A percentile compares a stretch with the other conserved stretches of the same genome.
Evolutionary conservation across 106 monocot species (phyloP).

Genomic region (Xerophyta viscosa): DNA sequence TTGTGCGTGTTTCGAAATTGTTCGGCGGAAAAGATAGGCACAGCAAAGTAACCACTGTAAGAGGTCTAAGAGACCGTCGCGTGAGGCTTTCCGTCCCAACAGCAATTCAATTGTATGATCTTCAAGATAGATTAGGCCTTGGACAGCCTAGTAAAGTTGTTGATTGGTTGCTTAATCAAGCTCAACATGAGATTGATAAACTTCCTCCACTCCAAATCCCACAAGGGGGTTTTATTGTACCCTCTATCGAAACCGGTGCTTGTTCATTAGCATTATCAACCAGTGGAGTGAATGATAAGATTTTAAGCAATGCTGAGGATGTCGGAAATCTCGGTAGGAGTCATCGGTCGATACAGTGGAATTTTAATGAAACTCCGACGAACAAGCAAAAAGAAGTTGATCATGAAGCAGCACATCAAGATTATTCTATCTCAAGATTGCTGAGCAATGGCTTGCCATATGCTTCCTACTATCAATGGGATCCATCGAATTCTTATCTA

Average conservation of each 20-base stretch:
- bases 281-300: neutral
- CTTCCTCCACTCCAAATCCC: slow-evolving; percentile 33
- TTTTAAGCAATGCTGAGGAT: neutral
- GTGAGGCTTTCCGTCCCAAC: slow-evolving; percentile 8
- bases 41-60: slow-evolving; percentile 11
- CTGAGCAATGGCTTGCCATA: slow-evolving; percentile 5
- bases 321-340: neutral
- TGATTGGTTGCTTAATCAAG: slow-evolving; percentile 28
- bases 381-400: neutral
- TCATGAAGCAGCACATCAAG: no score
- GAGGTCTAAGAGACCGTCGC: slow-evolving; percentile 7
- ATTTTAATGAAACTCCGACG: neutral
- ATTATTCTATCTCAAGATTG: no score
- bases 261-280: neutral
- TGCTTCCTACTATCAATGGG: slow-evolving; percentile 19
- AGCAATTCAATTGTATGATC: slow-evolving; percentile 9
- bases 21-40: slow-evolving; percentile 8
- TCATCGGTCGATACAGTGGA: neutral
- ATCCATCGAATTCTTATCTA: slow-evolving; percentile 11
- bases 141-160: slow-evolving; percentile 15
- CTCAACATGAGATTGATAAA: slow-evolving; percentile 24
- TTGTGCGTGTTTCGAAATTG: slow-evolving; percentile 5
- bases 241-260: no score
- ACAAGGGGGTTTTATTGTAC: neutral
- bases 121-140: slow-evolving; percentile 9